Evolutionary conservation across 2,329 filamentous ascomycete species (phyloP).

Genomic region (Pseudohalonectria lignicola): DNA sequence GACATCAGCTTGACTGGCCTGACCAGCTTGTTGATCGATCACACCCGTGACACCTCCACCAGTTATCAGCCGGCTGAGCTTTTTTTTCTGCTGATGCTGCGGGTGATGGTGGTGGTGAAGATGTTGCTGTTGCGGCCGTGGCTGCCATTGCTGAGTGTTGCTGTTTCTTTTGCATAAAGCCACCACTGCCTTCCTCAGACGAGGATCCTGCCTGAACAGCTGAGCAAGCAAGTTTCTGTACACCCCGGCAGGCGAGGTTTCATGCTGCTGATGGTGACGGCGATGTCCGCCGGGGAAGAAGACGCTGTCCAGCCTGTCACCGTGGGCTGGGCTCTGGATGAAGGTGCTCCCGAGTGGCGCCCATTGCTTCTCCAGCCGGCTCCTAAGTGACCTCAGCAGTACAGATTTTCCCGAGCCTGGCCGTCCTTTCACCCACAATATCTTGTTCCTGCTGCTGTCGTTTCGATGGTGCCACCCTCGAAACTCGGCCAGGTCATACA

Average conservation of each 20-base stretch:
- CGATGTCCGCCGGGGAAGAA: conserved; percentile 7
- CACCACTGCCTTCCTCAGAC: conserved; percentile 14
- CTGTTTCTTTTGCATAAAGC: background rate
- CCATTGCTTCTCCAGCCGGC: conserved; percentile 16
- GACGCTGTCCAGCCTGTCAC: conserved; percentile 10
- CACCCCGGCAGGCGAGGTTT: conserved; percentile 10
- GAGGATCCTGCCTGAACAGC: conserved; percentile 17
- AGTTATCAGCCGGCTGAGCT: no score
- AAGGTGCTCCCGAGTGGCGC: conserved; percentile 12
- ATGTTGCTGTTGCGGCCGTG: background rate
- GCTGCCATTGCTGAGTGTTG: background rate
- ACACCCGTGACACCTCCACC: no score
- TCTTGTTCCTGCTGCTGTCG: conserved; percentile 12
- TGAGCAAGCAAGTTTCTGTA: conserved; percentile 18
- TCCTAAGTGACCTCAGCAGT: conserved; percentile 15
- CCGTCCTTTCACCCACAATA: conserved; percentile 19
- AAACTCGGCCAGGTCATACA: conserved; percentile 19
- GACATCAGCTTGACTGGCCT: no score
- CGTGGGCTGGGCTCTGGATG: conserved; percentile 14
- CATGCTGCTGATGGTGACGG: conserved; percentile 4
- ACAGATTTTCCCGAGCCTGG: conserved; percentile 19
- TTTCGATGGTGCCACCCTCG: conserved; percentile 17
- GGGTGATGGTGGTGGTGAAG: background rate
- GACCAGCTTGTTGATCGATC: no score
- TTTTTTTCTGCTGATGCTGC: background rate